These are phyloP conservation scores for Globisporangium ultimum DNA, from an alignment of 352 stramenopile species.

Conservation along the genomic window DNA sequence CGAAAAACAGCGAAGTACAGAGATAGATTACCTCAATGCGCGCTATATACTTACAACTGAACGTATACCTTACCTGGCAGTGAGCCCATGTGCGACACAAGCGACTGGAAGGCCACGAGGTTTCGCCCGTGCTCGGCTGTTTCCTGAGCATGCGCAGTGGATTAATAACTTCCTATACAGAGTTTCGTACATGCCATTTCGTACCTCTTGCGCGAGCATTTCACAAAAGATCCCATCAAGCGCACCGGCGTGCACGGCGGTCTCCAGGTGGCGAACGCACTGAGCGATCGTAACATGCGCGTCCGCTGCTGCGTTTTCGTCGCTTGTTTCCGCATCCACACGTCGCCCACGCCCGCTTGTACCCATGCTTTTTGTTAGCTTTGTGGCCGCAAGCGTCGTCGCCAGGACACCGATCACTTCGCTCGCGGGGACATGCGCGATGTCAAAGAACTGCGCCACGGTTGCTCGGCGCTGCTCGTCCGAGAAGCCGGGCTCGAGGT, in stretches of 20 bases:
- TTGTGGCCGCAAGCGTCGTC: conserved; percentile 30
- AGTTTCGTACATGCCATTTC: background rate
- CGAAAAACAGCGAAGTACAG: background rate
- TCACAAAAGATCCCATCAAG: conserved; percentile 29
- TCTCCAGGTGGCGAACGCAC: conserved; percentile 46
- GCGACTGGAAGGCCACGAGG: conserved; percentile 21
- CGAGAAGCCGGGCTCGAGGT: conserved; percentile 49
- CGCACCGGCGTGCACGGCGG: conserved; percentile 18
- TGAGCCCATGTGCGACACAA: conserved; percentile 40
- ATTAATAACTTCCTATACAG: background rate
- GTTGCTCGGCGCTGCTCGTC: conserved; percentile 28
- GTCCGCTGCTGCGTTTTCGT: conserved; percentile 20
- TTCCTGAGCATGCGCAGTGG: background rate
- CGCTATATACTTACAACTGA: background rate
- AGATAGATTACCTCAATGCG: background rate
- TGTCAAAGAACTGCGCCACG: conserved; percentile 67
- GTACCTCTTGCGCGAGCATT: conserved; percentile 35
- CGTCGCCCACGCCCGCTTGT: background rate
- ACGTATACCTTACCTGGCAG: conserved; percentile 35
- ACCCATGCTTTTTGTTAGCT: background rate
- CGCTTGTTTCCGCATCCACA: background rate
- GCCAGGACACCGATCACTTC: conserved; percentile 30
- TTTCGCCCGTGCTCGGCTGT: conserved; percentile 6
- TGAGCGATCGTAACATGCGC: conserved; percentile 33
- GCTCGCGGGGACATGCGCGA: conserved; percentile 26